Conservation (phyloP, 192 early-diverging fungal genomes). For the Phycomyces nitens region DNA sequence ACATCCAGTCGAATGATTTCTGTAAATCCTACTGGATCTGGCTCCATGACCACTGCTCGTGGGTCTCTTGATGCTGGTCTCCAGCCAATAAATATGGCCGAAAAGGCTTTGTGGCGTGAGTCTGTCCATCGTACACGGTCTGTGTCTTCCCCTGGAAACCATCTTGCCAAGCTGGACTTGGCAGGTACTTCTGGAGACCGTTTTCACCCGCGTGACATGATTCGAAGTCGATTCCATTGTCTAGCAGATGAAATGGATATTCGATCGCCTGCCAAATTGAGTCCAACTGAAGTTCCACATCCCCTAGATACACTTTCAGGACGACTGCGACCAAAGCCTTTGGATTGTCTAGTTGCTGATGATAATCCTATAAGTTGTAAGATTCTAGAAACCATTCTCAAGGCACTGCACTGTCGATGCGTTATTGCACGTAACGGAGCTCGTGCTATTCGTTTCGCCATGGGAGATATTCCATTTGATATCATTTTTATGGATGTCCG, state of each 20-base stretch:
- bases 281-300: neutral
- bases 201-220: neutral
- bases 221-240: slow-evolving; percentile 4
- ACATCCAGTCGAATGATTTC: neutral
- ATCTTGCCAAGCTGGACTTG: slow-evolving; percentile 2
- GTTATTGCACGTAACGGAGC: slow-evolving; percentile 86
- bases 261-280: neutral
- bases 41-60: neutral
- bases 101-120: slow-evolving; percentile 1
- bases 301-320: neutral
- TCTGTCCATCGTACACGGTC: slow-evolving; percentile 4
- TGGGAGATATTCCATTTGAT: slow-evolving; percentile 88
- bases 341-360: slow-evolving; percentile 79
- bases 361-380: slow-evolving; percentile 88
- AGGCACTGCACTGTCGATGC: slow-evolving; percentile 70
- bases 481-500: slow-evolving; percentile 91
- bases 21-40: too few relatives aligned
- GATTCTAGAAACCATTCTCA: slow-evolving; percentile 87
- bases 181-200: neutral
- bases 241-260: neutral
- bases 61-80: slow-evolving; percentile 3
- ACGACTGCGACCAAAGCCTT: neutral
- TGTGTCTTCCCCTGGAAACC: slow-evolving; percentile 20
- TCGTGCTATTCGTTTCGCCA: slow-evolving; percentile 84
- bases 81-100: neutral